These are phyloP conservation scores for Phialophora tarda DNA, from an alignment of 2,329 filamentous ascomycete species.

Conservation along the genomic window DNA sequence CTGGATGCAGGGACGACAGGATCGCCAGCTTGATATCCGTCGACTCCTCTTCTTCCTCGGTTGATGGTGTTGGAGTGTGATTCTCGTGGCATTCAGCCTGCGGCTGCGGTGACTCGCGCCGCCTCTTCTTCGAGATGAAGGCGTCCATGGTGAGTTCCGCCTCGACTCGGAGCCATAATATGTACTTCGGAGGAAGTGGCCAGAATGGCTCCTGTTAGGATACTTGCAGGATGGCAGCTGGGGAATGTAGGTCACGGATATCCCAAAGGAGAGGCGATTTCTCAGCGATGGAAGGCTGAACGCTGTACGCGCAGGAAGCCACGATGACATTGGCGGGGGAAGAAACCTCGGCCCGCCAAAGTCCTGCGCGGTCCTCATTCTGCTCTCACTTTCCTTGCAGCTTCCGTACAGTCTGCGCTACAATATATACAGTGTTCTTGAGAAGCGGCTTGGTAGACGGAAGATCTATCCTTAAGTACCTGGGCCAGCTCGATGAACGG, in stretches of 20 bases:
- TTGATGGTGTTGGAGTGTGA: neutral
- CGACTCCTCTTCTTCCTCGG: slow-evolving; percentile 67
- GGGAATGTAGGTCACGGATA: neutral
- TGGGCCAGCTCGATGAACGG: neutral
- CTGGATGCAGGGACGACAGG: slow-evolving; percentile 75
- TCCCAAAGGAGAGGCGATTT: neutral
- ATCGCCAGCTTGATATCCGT: slow-evolving; percentile 90
- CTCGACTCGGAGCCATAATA: slow-evolving; percentile 39
- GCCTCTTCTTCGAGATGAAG: slow-evolving; percentile 48
- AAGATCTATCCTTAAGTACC: neutral
- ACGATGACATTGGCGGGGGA: neutral
- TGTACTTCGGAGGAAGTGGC: neutral
- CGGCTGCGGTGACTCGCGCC: slow-evolving; percentile 36
- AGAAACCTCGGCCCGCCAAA: slow-evolving; percentile 6
- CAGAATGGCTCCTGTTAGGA: neutral
- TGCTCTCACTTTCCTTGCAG: neutral
- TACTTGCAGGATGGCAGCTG: neutral
- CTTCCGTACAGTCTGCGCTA: neutral
- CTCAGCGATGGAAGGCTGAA: neutral
- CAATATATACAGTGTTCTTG: neutral
- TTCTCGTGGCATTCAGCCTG: slow-evolving; percentile 15
- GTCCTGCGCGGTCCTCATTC: neutral
- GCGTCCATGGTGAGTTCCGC: slow-evolving; percentile 47
- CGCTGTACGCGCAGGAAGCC: neutral
- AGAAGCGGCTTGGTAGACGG: neutral